phyloP scores from a whole-genome alignment of 106 monocot genomes.

The Chionographis japonica region DNA sequence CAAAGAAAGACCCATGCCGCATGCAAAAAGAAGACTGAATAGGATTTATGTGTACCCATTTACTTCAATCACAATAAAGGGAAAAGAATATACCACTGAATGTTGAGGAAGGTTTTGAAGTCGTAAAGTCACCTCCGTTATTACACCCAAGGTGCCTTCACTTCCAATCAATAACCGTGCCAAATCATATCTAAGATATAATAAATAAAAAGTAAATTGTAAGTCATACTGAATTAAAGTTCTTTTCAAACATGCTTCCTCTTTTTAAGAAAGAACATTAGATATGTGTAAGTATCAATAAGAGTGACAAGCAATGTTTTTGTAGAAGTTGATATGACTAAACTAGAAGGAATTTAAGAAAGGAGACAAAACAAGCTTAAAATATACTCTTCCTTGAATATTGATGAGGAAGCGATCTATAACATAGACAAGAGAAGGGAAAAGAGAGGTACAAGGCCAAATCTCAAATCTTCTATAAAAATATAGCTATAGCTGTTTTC shows the following conservation, averaged over 20 bases:
- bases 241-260: neutral
- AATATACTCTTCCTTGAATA: no score
- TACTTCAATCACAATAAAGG: neutral
- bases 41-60: no score
- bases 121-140: conserved; percentile 91
- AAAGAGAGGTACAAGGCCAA: no score
- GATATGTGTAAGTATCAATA: neutral
- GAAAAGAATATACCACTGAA: conserved; percentile 67
- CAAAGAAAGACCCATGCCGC: no score
- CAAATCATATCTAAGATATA: conserved; percentile 75
- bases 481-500: no score
- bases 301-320: no score
- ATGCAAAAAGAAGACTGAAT: neutral
- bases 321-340: no score
- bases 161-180: conserved; percentile 86
- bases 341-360: no score
- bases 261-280: neutral
- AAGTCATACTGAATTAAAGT: neutral
- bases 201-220: conserved; percentile 4
- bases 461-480: no score
- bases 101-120: conserved; percentile 89
- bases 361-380: no score
- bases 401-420: no score
- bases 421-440: no score
- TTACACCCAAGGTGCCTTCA: conserved; percentile 91